These are phyloP conservation scores for Chlorella sp. DNA, from an alignment of 139 green algal species.

Conservation along the genomic window DNA sequence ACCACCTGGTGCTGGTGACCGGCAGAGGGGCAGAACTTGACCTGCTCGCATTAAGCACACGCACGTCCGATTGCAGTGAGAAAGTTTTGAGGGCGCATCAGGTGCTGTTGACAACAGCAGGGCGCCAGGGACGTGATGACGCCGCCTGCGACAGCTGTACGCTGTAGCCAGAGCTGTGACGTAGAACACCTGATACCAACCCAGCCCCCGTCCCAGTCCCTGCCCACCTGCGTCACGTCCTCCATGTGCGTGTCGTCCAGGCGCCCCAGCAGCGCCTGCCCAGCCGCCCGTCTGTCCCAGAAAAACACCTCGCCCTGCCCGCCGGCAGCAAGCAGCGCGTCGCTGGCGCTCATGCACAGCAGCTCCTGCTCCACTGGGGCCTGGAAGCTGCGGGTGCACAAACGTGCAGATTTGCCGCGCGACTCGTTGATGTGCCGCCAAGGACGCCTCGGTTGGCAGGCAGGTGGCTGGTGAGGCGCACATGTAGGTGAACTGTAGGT, in stretches of 20 bases:
- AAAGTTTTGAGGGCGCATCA: too few relatives aligned
- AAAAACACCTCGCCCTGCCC: constrained; percentile 62
- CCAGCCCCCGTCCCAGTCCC: neutral
- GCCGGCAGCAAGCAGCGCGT: constrained; percentile 53
- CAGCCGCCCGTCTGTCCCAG: constrained; percentile 63
- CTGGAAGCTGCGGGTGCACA: too few relatives aligned
- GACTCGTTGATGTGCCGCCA: too few relatives aligned
- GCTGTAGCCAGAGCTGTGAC: neutral
- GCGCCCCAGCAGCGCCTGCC: constrained; percentile 20
- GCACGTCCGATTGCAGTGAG: neutral
- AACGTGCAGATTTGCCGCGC: too few relatives aligned
- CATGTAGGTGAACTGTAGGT: too few relatives aligned
- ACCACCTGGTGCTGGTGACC: constrained; percentile 40
- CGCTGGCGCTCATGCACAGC: constrained; percentile 31
- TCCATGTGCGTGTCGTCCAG: constrained; percentile 76
- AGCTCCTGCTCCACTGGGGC: constrained; percentile 37
- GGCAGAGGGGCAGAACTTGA: constrained; percentile 39
- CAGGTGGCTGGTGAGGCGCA: too few relatives aligned
- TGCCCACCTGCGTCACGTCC: constrained; percentile 56
- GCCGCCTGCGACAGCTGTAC: neutral
- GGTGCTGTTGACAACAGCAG: neutral
- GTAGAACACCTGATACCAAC: neutral
- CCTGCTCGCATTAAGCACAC: constrained; percentile 27
- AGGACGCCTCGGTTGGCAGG: too few relatives aligned
- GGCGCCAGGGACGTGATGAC: neutral